Evolutionary conservation across 768 basidiomycete genomes (phyloP), one percentile per base, ranked within the genome.

Genomic region (Boletus rubroflammeus): DNA sequence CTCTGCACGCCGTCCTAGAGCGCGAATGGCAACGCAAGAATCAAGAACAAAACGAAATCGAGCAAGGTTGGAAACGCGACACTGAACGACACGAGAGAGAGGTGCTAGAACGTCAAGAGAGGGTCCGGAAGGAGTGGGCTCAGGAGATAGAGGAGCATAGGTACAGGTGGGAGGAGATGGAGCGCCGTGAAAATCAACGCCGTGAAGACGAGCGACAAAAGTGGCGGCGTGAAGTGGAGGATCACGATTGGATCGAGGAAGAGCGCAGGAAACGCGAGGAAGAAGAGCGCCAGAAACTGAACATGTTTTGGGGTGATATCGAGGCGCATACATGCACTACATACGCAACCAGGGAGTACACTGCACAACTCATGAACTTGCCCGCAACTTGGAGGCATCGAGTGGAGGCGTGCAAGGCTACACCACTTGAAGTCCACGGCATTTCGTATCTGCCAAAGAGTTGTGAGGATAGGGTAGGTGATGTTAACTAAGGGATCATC

Each of bases 311-410:
- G 68, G 53, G 45, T 2, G 7, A 11, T 5, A 34, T 62, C 0
- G 51, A 67, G 28, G 47, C 58, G 3, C 61, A 58, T 41, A 46
- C 15, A 11, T 72, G 72, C 50, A 61, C 54, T 28, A 62, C 63
- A 0, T 71, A 66, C 15, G 66, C 51, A 0, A 64, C 65, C 15
- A 60, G 64, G 23, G 66, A 65, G 31, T 72, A 72, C 17, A 63
- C 59, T 3, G 72, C 71, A 3, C 53, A 50, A 0, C 58, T 73
- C 5, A 57, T 55, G 41, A 71, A 69, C 41, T 53, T 70, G 2
- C 72, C 68, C 6, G 5, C 48, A 3, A 53, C 51, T 9, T 63
- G 63, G 52, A 48, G 45, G 11, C 62, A 60, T 44, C 63, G 57
- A 4, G 55, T 70, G 25, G 62, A 67, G 28, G 69, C 63, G 0